Evolutionary conservation across 108 stramenopile genomes (phyloP), one percentile per base, ranked within the genome.

Genomic region (Pseudonitzschia multistriata): DNA sequence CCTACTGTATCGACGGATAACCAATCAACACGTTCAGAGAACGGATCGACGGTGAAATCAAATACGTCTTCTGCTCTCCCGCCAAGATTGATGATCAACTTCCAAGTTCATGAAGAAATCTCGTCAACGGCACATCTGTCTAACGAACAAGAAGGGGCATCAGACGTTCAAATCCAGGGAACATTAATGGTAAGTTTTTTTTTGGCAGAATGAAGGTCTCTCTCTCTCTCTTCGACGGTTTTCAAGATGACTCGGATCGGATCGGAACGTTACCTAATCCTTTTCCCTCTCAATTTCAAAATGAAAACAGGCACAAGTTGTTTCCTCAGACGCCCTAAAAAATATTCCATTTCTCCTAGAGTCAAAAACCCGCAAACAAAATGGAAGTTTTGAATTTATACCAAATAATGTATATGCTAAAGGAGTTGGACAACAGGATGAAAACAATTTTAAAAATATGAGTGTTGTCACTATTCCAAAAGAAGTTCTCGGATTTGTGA

Each of bases 51-150:
- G 37, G 37, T 7, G 37, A 37, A 37, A 37, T 8, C 31, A 7
- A 24, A n/a, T 10, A 22, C 24, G 22, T 48, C 57, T 14, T 60
- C 76, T 14, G n/a, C n/a, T n/a, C 53, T 86, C 21, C 83, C 86
- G 48, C 86, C 87, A 24, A 68, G 68, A 70, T n/a, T 87, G 50
- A 62, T 60, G 6, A 69, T 90, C 14, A 79, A 78, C 49, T 80
- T 90, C 29, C 74, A 72, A 21, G 45, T 78, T 31, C 79, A 84
- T 42, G 89, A 87, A 73, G 84, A 90, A 66, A 84, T 84, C 2
- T 76, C 86, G 28, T 59, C 34, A 59, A 39, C 62, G 2, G 68
- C 77, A 28, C 57, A 83, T 34, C 83, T 83, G 49, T 73, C 64
- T 13, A 60, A 14, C 22, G 80, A 78, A 19, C 63, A 53, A n/a